These are phyloP conservation scores for Acacia confusa DNA, from an alignment of 306 rosid species.

Conservation along the genomic window DNA sequence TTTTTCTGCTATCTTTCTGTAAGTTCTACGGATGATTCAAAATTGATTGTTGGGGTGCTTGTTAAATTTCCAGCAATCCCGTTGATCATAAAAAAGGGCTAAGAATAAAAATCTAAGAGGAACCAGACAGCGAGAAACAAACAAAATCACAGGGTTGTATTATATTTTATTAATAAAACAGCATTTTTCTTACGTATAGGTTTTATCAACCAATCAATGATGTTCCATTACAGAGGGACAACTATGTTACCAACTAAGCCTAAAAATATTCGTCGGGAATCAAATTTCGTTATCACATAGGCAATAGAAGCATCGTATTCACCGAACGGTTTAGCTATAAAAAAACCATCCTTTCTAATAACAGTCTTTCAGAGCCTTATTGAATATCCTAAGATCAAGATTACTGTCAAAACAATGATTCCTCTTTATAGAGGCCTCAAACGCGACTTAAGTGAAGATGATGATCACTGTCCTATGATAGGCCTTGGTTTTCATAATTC, in stretches of 20 bases:
- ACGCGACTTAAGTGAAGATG: conserved; percentile 22
- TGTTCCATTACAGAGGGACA: neutral
- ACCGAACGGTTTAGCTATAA: conserved; percentile 21
- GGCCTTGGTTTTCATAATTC: conserved; percentile 15
- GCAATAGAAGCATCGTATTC: neutral
- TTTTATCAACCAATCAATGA: neutral
- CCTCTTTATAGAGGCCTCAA: conserved; percentile 27
- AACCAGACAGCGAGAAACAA: conserved; percentile 19
- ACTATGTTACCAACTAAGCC: neutral
- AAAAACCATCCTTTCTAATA: neutral
- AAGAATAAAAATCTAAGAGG: neutral
- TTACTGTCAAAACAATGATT: neutral
- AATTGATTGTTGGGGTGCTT: neutral
- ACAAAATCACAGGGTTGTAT: neutral
- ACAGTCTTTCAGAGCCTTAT: conserved; percentile 45
- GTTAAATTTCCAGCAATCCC: neutral
- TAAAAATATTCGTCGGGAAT: neutral
- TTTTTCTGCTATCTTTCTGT: neutral
- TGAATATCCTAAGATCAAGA: conserved; percentile 50
- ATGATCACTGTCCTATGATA: conserved; percentile 17
- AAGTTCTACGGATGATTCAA: neutral
- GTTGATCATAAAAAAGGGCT: neutral
- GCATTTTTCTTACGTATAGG: neutral
- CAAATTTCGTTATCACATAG: neutral
- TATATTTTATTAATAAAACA: neutral